Conservation (phyloP, 2,329 filamentous ascomycete species). For the Mollisia scopiformis region DNA sequence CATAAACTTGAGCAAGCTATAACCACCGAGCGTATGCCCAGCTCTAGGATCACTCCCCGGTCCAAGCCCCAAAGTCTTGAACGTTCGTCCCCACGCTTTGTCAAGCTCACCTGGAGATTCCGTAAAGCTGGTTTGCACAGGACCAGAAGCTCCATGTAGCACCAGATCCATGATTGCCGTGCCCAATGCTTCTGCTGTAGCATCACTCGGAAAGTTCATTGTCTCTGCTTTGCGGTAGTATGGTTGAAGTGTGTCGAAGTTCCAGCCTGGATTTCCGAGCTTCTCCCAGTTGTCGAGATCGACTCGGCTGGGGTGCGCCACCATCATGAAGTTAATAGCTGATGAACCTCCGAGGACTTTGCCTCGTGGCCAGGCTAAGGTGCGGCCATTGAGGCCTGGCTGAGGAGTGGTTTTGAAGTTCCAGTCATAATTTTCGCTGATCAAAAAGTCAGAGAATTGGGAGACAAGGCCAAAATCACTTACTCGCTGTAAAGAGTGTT, state of each 20-base stretch:
- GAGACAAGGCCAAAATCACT: constrained; percentile 9
- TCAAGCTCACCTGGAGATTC: constrained; percentile 15
- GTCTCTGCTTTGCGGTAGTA: constrained; percentile 43
- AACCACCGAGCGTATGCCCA: constrained; percentile 25
- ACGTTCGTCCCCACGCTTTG: constrained; percentile 15
- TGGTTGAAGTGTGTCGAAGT: constrained; percentile 40
- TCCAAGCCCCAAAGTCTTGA: constrained; percentile 9
- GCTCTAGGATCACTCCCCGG: constrained; percentile 10
- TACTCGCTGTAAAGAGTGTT: constrained; percentile 37
- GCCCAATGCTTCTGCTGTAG: not conserved
- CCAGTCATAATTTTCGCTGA: constrained; percentile 10
- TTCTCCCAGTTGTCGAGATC: constrained; percentile 37
- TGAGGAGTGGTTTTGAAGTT: not conserved
- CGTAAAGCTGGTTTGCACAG: constrained; percentile 27
- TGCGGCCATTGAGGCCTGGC: constrained; percentile 1
- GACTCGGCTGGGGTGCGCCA: not conserved
- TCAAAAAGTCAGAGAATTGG: not conserved
- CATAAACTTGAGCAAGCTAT: constrained; percentile 31
- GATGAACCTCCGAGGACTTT: constrained; percentile 39
- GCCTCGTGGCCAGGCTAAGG: constrained; percentile 27
- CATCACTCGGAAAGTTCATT: constrained; percentile 9
- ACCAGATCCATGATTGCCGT: constrained; percentile 2
- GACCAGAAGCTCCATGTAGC: constrained; percentile 17
- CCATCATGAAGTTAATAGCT: constrained; percentile 41
- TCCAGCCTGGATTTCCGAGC: constrained; percentile 43